A percentile compares a stretch with the other conserved stretches of the same genome.
phyloP scores from a whole-genome alignment of 73 alveolate genomes.

The Strombidium stylifer region DNA sequence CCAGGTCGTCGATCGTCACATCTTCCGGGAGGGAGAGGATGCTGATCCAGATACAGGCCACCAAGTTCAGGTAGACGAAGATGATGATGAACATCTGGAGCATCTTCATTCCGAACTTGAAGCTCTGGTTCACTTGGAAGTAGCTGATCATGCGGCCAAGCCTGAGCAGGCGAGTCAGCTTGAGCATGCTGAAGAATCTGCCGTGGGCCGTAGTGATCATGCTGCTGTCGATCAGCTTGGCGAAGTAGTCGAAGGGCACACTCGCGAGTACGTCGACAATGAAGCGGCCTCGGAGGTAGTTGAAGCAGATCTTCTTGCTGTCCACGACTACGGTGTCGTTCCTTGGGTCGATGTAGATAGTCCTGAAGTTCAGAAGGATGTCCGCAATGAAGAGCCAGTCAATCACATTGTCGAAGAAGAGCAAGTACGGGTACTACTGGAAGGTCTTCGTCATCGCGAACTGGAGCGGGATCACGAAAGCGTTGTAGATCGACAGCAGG shows the following conservation, averaged over 20 bases:
- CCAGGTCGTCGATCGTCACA: too few relatives aligned
- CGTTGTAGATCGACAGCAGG: not conserved
- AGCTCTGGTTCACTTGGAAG: too few relatives aligned
- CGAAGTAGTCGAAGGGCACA: conserved; percentile 9
- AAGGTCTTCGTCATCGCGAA: not conserved
- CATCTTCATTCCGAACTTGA: too few relatives aligned
- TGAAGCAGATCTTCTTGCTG: not conserved
- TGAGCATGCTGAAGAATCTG: not conserved
- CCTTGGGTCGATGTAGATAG: conserved; percentile 8
- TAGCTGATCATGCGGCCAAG: conserved; percentile 3
- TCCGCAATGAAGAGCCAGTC: conserved; percentile 20
- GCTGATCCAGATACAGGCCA: too few relatives aligned
- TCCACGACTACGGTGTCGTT: not conserved
- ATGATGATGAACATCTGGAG: too few relatives aligned
- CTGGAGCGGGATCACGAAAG: not conserved
- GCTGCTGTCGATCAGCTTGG: not conserved
- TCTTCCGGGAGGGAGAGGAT: too few relatives aligned
- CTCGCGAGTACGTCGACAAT: conserved; percentile 3
- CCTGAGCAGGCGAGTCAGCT: conserved; percentile 1
- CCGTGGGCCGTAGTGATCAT: not conserved
- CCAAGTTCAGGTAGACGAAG: too few relatives aligned
- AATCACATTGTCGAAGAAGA: conserved; percentile 11
- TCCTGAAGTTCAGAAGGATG: conserved; percentile 43
- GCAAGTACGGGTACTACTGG: not conserved
- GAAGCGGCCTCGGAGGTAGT: not conserved